A percentile compares a stretch with the other conserved stretches of the same genome.
These are phyloP conservation scores for Metarhizium guizhouense DNA, from an alignment of 2,329 filamentous ascomycete genomes.

Conservation along the genomic window DNA sequence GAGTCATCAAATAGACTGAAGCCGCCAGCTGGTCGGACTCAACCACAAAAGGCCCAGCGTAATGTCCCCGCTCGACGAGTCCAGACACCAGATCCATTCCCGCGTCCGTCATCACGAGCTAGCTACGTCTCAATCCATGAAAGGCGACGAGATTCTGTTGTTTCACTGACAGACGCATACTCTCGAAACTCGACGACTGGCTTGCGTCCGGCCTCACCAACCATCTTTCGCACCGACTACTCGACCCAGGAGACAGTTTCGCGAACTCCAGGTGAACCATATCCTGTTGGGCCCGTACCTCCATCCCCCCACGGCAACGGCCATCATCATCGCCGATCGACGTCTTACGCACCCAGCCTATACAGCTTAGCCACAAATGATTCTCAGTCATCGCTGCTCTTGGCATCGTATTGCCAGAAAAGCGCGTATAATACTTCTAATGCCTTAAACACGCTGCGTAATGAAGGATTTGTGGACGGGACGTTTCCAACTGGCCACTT, in stretches of 20 bases:
- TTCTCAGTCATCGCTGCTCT: constrained; percentile 44
- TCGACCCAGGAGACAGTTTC: constrained; percentile 14
- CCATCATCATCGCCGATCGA: constrained; percentile 13
- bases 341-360: constrained; percentile 40
- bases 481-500: constrained; percentile 53
- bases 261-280: constrained; percentile 10
- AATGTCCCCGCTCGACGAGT: constrained; percentile 1
- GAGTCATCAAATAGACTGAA: constrained; percentile 4
- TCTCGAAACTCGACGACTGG: constrained; percentile 39
- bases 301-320: constrained; percentile 13
- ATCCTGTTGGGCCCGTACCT: constrained; percentile 10
- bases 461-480: constrained; percentile 45
- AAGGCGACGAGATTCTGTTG: constrained; percentile 41
- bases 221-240: constrained; percentile 16
- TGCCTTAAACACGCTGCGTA: constrained; percentile 38
- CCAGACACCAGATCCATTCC: constrained; percentile 19
- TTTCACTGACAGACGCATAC: constrained; percentile 47
- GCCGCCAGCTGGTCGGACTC: constrained; percentile 4
- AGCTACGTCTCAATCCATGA: constrained; percentile 44
- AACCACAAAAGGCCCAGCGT: constrained; percentile 4
- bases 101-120: constrained; percentile 34
- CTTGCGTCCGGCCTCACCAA: constrained; percentile 36
- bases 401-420: constrained; percentile 39
- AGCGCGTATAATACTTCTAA: constrained; percentile 39
- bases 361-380: constrained; percentile 51